Conservation (phyloP, 805 yeast species). For the Saccharomycopsis malanga region DNA sequence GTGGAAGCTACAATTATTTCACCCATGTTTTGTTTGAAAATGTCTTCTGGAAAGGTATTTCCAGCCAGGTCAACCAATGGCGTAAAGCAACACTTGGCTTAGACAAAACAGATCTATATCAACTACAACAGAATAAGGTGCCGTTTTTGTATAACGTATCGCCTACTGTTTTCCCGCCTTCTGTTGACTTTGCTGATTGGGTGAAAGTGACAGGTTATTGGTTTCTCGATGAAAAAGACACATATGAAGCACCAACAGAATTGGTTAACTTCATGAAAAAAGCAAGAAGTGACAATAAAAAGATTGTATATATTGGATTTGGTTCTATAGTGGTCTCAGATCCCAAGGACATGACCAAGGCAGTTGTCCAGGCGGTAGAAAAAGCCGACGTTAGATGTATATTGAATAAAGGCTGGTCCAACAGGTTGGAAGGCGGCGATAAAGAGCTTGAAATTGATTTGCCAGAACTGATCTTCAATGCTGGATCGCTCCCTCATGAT, state of each 20-base stretch:
- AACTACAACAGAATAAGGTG: constrained; percentile 66
- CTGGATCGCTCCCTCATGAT: constrained; percentile 82
- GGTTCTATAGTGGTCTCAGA: constrained; percentile 91
- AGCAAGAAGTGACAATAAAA: constrained; percentile 56
- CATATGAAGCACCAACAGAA: constrained; percentile 53
- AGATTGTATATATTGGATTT: constrained; percentile 86
- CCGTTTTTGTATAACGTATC: constrained; percentile 89
- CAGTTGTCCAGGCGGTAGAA: constrained; percentile 70
- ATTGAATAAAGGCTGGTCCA: constrained; percentile 93
- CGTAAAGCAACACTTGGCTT: constrained; percentile 59
- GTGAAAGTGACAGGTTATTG: constrained; percentile 93
- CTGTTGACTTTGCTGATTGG: constrained; percentile 93
- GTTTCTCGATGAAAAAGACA: constrained; percentile 67
- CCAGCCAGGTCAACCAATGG: constrained; percentile 85
- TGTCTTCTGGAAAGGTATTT: constrained; percentile 87
- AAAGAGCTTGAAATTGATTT: constrained; percentile 36
- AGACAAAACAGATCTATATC: constrained; percentile 61
- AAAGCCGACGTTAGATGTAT: constrained; percentile 82
- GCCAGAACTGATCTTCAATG: constrained; percentile 61
- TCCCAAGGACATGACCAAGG: constrained; percentile 68
- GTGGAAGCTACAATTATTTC: constrained; percentile 87
- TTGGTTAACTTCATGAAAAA: constrained; percentile 50
- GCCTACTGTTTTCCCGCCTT: constrained; percentile 83
- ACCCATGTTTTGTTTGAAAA: constrained; percentile 92
- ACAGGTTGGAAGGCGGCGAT: constrained; percentile 44